Conservation (phyloP, 306 rosid genomes). For the Myrica gale region DNA sequence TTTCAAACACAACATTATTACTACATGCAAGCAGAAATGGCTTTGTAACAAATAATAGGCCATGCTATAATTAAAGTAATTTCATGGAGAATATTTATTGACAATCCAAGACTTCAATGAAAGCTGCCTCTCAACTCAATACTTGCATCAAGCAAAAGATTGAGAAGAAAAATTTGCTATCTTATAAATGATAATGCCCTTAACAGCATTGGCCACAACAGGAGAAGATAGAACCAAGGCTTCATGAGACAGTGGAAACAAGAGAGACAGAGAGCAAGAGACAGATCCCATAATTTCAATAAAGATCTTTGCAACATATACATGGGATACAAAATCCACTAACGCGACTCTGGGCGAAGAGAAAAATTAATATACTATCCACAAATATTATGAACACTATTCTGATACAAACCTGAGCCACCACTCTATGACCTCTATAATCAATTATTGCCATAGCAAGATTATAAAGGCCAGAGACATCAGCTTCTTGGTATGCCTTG, state of each 20-base stretch:
- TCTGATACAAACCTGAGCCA: constrained; percentile 81
- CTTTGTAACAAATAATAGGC: background rate
- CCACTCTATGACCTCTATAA: constrained; percentile 97
- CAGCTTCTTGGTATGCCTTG: constrained; percentile 97
- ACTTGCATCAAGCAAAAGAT: background rate
- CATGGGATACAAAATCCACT: background rate
- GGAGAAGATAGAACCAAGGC: background rate
- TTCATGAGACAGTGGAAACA: background rate
- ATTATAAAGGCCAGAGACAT: constrained; percentile 88
- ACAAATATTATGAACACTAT: background rate
- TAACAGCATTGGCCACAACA: background rate
- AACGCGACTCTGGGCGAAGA: background rate
- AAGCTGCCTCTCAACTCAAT: background rate
- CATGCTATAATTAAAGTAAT: background rate
- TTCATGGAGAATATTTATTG: too few relatives aligned
- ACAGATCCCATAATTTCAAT: background rate
- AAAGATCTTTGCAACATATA: background rate
- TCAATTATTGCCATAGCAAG: constrained; percentile 98
- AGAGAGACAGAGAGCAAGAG: background rate
- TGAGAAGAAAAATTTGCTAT: background rate
- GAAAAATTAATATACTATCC: background rate
- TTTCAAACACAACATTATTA: background rate
- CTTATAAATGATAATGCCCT: background rate
- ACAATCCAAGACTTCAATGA: background rate
- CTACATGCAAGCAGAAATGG: background rate